phyloP scores from a whole-genome alignment of 2,329 filamentous ascomycete genomes.

The Didymella keratinophila region DNA sequence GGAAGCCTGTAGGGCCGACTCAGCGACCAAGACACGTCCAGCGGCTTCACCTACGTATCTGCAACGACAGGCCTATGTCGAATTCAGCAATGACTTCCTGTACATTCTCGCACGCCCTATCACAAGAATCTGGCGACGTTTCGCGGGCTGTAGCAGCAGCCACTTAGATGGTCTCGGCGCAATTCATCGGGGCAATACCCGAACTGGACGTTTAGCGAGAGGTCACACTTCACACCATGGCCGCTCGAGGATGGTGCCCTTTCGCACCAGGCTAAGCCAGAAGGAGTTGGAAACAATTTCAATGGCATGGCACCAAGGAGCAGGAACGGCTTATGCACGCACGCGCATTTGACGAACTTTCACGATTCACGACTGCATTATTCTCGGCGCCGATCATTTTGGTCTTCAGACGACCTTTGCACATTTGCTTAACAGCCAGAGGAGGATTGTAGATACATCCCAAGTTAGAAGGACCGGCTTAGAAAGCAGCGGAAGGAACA shows the following conservation, averaged over 20 bases:
- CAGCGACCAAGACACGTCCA: conserved; percentile 1
- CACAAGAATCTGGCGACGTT: conserved; percentile 7
- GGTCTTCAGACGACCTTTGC: conserved; percentile 8
- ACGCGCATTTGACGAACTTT: conserved; percentile 22
- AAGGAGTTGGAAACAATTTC: conserved; percentile 11
- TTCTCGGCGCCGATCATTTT: conserved; percentile 17
- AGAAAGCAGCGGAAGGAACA: neutral
- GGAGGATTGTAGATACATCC: conserved; percentile 4
- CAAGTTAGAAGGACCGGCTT: neutral
- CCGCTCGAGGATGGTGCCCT: conserved; percentile 11
- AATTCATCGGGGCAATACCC: conserved; percentile 11
- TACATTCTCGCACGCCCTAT: conserved; percentile 9
- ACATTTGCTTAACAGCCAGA: conserved; percentile 9
- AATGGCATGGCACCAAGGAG: conserved; percentile 15
- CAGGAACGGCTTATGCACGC: conserved; percentile 18
- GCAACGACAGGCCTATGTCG: conserved; percentile 2
- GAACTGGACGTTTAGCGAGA: conserved; percentile 13
- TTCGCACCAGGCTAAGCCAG: conserved; percentile 10
- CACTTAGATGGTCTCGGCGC: conserved; percentile 16
- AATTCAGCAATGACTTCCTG: conserved; percentile 11
- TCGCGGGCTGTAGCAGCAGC: conserved; percentile 12
- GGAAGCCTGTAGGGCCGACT: conserved; percentile 22
- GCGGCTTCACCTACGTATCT: neutral
- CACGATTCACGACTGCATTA: conserved; percentile 24
- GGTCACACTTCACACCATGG: conserved; percentile 7